These are phyloP conservation scores for Lentinula raphanica DNA, from an alignment of 768 basidiomycete genomes.

Conservation along the genomic window DNA sequence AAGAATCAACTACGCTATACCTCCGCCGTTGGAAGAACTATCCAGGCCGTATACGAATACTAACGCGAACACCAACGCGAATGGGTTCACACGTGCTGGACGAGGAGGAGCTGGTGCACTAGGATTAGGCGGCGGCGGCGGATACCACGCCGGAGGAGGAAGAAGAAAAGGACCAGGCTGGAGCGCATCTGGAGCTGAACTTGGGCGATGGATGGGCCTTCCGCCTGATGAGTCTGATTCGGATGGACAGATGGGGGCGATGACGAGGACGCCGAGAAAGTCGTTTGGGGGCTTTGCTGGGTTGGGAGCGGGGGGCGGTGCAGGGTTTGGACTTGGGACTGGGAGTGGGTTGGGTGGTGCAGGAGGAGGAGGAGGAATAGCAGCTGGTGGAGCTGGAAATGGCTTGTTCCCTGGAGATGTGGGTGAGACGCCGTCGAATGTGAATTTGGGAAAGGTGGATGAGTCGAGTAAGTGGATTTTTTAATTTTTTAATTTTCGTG, in stretches of 20 bases:
- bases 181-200: slow-evolving; percentile 75
- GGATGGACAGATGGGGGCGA: slow-evolving; percentile 57
- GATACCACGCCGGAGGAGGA: slow-evolving; percentile 26
- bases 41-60: slow-evolving; percentile 43
- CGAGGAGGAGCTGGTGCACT: slow-evolving; percentile 14
- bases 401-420: slow-evolving; percentile 62
- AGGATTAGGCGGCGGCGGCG: slow-evolving; percentile 19
- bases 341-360: too few species aligned
- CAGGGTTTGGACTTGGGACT: too few species aligned
- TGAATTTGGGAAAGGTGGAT: slow-evolving; percentile 81
- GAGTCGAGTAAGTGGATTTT: slow-evolving; percentile 52
- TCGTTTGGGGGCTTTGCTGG: too few species aligned
- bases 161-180: slow-evolving; percentile 56
- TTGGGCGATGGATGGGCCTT: slow-evolving; percentile 75
- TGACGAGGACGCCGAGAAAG: slow-evolving; percentile 64
- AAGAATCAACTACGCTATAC: slow-evolving; percentile 76
- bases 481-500: slow-evolving; percentile 9
- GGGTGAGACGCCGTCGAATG: slow-evolving; percentile 77
- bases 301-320: too few species aligned
- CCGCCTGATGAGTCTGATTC: slow-evolving; percentile 76
- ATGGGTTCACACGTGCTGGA: too few species aligned
- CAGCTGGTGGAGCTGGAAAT: too few species aligned
- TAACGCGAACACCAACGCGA: too few species aligned
- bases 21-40: slow-evolving; percentile 75
- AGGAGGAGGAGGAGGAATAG: too few species aligned